phyloP scores from a whole-genome alignment of 129 eudicot species.

The Cynara cardunculus region DNA sequence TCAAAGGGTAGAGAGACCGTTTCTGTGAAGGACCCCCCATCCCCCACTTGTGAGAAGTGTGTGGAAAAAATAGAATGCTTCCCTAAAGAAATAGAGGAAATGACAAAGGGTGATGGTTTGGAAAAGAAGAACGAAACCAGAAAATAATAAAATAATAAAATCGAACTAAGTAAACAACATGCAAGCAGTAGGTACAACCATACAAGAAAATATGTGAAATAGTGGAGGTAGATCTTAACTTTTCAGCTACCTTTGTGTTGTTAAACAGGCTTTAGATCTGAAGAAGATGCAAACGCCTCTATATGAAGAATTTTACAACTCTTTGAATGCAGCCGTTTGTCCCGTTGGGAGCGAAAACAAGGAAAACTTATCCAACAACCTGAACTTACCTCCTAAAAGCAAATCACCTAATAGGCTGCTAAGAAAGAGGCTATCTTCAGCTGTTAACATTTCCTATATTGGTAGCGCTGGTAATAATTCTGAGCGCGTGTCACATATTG shows the following conservation, averaged over 20 bases:
- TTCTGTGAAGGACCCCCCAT: too few relatives aligned
- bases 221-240: neutral
- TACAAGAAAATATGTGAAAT: neutral
- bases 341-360: constrained; percentile 49
- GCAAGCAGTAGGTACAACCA: neutral
- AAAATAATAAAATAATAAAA: too few relatives aligned
- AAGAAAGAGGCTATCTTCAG: constrained; percentile 76
- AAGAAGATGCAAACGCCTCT: constrained; percentile 95
- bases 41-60: too few relatives aligned
- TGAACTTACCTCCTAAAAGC: constrained; percentile 81
- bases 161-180: neutral
- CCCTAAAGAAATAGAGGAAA: neutral
- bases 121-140: neutral
- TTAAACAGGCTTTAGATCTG: constrained; percentile 76
- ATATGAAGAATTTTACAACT: constrained; percentile 81
- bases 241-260: constrained; percentile 3
- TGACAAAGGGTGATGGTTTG: neutral
- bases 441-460: constrained; percentile 48
- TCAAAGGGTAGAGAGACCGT: too few relatives aligned
- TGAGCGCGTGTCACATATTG: constrained; percentile 40
- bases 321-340: constrained; percentile 56
- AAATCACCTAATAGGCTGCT: constrained; percentile 58
- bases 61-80: neutral
- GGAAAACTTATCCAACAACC: constrained; percentile 57
- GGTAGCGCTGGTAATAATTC: constrained; percentile 55